A percentile compares a stretch with the other conserved stretches of the same genome.
phyloP scores from a whole-genome alignment of 2,329 filamentous ascomycete species.

The Mariannaea elegans region DNA sequence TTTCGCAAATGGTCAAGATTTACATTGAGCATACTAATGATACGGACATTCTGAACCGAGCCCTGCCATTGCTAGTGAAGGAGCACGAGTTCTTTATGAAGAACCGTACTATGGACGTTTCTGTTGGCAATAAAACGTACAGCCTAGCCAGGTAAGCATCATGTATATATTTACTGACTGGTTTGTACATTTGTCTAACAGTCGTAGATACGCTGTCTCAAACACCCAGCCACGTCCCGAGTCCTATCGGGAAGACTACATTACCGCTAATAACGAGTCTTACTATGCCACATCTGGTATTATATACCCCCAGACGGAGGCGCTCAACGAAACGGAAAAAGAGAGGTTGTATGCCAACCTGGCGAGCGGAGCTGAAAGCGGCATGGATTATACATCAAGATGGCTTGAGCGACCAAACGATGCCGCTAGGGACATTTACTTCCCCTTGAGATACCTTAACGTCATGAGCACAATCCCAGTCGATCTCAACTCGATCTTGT shows the following conservation, averaged over 20 bases:
- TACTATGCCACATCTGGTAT: conserved; percentile 68
- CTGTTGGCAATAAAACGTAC: conserved; percentile 57
- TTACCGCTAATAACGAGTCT: conserved; percentile 70
- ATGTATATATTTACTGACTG: not conserved
- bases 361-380: conserved; percentile 71
- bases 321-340: conserved; percentile 62
- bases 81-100: conserved; percentile 71
- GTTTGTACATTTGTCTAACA: conserved; percentile 26
- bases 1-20: conserved; percentile 71
- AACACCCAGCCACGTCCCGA: conserved; percentile 75
- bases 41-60: conserved; percentile 65
- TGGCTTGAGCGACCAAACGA: conserved; percentile 67
- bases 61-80: conserved; percentile 68
- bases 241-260: conserved; percentile 72
- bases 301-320: conserved; percentile 61
- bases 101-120: conserved; percentile 67
- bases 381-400: conserved; percentile 70
- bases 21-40: conserved; percentile 74
- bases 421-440: conserved; percentile 67
- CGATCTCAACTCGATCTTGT: conserved; percentile 74
- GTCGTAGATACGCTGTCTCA: conserved; percentile 61
- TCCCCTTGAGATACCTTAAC: conserved; percentile 72
- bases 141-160: conserved; percentile 61
- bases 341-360: conserved; percentile 67
- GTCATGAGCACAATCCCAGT: conserved; percentile 67